Percentiles rank a stretch among this genome's conserved stretches.
phyloP scores from a whole-genome alignment of 2,329 filamentous ascomycete genomes.

The Penicillium sp. region DNA sequence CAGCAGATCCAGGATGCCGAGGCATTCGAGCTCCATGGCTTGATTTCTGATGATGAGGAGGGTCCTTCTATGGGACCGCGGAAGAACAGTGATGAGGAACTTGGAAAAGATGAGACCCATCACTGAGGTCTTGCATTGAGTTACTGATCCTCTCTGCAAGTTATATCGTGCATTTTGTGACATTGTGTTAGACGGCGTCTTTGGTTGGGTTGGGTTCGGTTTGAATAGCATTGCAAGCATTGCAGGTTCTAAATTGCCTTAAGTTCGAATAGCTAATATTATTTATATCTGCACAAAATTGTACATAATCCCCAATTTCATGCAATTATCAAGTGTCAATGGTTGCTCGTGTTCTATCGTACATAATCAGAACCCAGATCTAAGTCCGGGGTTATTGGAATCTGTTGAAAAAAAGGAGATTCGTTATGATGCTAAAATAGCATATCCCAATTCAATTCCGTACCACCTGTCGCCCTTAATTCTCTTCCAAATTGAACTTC shows the following conservation, averaged over 20 bases:
- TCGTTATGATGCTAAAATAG: conserved; percentile 1
- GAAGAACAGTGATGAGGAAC: conserved; percentile 34
- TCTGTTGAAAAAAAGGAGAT: background rate
- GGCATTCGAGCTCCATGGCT: conserved; percentile 87
- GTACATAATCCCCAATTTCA: conserved; percentile 1
- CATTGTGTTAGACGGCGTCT: conserved; percentile 1
- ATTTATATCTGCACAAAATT: background rate
- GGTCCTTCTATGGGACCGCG: conserved; percentile 29
- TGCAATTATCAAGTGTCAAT: background rate
- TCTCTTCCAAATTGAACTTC: background rate
- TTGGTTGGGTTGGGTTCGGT: background rate
- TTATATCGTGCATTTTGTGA: conserved; percentile 4
- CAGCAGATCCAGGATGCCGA: conserved; percentile 73
- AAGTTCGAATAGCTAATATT: background rate
- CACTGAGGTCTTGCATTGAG: background rate
- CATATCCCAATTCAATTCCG: background rate
- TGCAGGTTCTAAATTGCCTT: background rate
- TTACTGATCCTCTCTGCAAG: background rate
- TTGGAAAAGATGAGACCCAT: conserved; percentile 18
- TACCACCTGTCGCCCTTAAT: background rate
- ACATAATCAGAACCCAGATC: background rate
- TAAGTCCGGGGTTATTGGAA: background rate
- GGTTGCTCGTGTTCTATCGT: background rate
- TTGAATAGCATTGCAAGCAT: background rate
- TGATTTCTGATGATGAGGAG: conserved; percentile 86